Evolutionary conservation across 208 protist species (phyloP).

Genomic region (Kentomonas sorsogonicus): DNA sequence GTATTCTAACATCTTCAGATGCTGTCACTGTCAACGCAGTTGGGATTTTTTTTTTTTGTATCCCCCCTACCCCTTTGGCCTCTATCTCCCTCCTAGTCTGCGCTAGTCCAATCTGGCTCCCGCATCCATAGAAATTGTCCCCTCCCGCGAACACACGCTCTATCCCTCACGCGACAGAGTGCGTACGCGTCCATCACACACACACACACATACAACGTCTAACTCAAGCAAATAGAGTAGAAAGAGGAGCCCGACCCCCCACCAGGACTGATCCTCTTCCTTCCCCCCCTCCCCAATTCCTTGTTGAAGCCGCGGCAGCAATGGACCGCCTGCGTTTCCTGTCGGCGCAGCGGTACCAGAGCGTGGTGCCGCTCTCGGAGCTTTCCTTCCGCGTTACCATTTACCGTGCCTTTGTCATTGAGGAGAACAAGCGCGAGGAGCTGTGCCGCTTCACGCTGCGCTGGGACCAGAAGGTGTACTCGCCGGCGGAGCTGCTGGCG

Average conservation of each 20-base stretch:
- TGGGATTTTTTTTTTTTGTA: constrained; percentile 3
- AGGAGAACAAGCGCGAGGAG: constrained; percentile 47
- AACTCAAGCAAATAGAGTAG: too few relatives aligned
- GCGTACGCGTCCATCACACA: background rate
- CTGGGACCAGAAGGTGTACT: constrained; percentile 66
- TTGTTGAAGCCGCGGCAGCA: too few relatives aligned
- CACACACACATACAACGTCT: constrained; percentile 6
- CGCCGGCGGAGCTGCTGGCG: constrained; percentile 41
- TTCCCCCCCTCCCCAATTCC: too few relatives aligned
- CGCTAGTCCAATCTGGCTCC: background rate
- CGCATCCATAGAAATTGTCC: background rate
- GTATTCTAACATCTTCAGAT: too few relatives aligned
- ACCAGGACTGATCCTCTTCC: too few relatives aligned
- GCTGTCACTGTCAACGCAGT: too few relatives aligned
- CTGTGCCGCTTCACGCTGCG: constrained; percentile 34
- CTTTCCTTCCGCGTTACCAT: constrained; percentile 56
- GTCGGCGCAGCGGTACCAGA: constrained; percentile 50
- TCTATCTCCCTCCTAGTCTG: background rate
- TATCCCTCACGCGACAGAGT: background rate
- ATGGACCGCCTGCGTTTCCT: constrained; percentile 65
- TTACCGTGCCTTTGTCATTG: constrained; percentile 55
- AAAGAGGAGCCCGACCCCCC: too few relatives aligned
- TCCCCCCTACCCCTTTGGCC: background rate
- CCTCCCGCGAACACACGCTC: background rate
- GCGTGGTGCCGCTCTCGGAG: constrained; percentile 32